Percentiles rank a stretch among this genome's conserved stretches.
Evolutionary conservation across 306 rosid genomes (phyloP).

Genomic region (Corylus americana): DNA sequence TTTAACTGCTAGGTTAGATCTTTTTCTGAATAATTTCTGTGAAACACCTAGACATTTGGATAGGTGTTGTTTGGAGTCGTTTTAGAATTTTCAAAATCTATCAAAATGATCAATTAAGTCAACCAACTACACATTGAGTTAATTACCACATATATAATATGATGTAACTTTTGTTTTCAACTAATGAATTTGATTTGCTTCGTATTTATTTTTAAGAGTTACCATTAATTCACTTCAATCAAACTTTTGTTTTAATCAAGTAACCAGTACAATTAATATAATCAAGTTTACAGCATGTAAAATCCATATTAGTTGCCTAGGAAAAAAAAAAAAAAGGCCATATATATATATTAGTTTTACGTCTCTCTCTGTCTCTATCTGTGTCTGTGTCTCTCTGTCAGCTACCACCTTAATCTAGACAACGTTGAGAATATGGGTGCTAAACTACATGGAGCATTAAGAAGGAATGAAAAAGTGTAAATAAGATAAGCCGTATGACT

Average conservation of each 20-base stretch:
- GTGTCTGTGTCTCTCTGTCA: slow-evolving; percentile 14
- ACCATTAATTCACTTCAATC: not conserved
- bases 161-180: too few species aligned
- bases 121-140: too few species aligned
- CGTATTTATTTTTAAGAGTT: not conserved
- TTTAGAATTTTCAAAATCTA: too few species aligned
- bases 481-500: slow-evolving; percentile 36
- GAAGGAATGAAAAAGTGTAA: slow-evolving; percentile 6
- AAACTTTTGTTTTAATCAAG: not conserved
- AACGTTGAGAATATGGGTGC: slow-evolving; percentile 29
- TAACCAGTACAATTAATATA: not conserved
- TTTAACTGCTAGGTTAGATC: too few species aligned
- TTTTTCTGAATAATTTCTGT: too few species aligned
- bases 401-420: slow-evolving; percentile 2
- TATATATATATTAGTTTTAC: slow-evolving; percentile 30
- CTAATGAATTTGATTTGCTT: not conserved
- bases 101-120: too few species aligned
- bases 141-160: too few species aligned
- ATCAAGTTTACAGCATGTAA: not conserved
- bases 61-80: too few species aligned
- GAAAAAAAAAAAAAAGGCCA: too few species aligned
- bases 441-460: slow-evolving; percentile 24
- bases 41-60: too few species aligned
- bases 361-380: slow-evolving; percentile 30
- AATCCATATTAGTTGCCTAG: slow-evolving; percentile 23